A percentile compares a stretch with the other conserved stretches of the same genome.
Conservation (phyloP, 176 grass and related monocot genomes). For the Microstegium vimineum region DNA sequence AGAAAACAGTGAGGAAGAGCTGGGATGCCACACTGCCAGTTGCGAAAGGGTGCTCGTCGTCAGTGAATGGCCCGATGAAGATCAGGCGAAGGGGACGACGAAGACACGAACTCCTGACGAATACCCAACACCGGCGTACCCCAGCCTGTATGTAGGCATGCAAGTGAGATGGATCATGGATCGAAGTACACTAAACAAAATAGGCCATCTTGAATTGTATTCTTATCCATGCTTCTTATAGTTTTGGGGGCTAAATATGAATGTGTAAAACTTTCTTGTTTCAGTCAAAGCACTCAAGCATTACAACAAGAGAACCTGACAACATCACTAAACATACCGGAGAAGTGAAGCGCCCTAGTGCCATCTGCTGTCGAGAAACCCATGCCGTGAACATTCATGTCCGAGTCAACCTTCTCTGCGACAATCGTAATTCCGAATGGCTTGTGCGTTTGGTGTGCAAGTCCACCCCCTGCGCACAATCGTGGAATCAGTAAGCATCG, state of each 20-base stretch:
- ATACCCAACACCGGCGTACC: too few relatives aligned
- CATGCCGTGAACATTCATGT: slow-evolving; percentile 77
- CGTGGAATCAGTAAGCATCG: too few relatives aligned
- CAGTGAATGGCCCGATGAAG: too few relatives aligned
- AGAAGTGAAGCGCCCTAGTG: slow-evolving; percentile 92
- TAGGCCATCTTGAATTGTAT: not conserved
- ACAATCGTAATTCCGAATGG: slow-evolving; percentile 10
- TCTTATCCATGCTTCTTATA: not conserved
- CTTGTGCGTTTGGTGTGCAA: too few relatives aligned
- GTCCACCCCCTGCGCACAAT: too few relatives aligned
- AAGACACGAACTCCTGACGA: too few relatives aligned
- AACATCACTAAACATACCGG: slow-evolving; percentile 40
- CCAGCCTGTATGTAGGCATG: too few relatives aligned
- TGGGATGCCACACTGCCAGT: too few relatives aligned
- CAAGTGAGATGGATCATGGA: too few relatives aligned
- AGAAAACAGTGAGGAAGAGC: too few relatives aligned
- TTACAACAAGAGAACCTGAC: not conserved
- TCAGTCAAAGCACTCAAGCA: not conserved
- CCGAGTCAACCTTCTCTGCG: slow-evolving; percentile 69
- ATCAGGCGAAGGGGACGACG: too few relatives aligned
- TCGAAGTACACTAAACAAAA: not conserved
- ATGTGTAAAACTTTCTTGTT: not conserved
- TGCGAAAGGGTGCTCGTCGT: too few relatives aligned
- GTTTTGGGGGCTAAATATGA: not conserved
- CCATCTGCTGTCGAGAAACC: slow-evolving; percentile 61